Conservation (phyloP, 1,284 basidiomycete species). For the Mycosarcoma maydis region DNA sequence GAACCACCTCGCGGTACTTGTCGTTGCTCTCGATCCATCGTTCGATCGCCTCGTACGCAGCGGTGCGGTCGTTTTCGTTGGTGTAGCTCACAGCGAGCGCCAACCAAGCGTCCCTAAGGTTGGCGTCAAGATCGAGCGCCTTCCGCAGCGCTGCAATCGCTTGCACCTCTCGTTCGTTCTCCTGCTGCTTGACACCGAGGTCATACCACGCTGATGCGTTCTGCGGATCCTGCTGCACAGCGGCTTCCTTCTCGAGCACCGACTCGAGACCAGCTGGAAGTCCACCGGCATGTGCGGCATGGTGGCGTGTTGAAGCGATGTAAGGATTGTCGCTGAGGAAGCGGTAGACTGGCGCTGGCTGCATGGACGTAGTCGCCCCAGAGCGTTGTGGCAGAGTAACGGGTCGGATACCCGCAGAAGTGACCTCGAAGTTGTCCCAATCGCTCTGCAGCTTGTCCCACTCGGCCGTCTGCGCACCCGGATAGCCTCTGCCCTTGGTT, state of each 20-base stretch:
- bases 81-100: conserved; percentile 91
- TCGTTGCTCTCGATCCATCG: conserved; percentile 75
- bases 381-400: conserved; percentile 27
- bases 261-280: conserved; percentile 49
- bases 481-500: conserved; percentile 47
- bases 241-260: conserved; percentile 84
- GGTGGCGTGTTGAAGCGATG: conserved; percentile 44
- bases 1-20: conserved; percentile 70
- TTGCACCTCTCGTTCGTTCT: conserved; percentile 92
- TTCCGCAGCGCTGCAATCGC: conserved; percentile 86
- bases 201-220: conserved; percentile 85
- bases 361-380: conserved; percentile 11
- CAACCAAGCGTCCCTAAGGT: conserved; percentile 77
- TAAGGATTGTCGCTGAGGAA: conserved; percentile 65
- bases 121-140: conserved; percentile 80
- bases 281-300: conserved; percentile 36
- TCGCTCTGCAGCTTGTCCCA: conserved; percentile 79
- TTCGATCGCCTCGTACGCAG: conserved; percentile 80
- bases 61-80: conserved; percentile 81
- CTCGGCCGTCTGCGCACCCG: conserved; percentile 67
- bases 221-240: conserved; percentile 80
- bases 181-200: conserved; percentile 96
- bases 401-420: conserved; percentile 42
- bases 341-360: conserved; percentile 51
- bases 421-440: conserved; percentile 74